Conservation (phyloP, 495 filamentous ascomycete species). For the Podospora fimiseda region DNA sequence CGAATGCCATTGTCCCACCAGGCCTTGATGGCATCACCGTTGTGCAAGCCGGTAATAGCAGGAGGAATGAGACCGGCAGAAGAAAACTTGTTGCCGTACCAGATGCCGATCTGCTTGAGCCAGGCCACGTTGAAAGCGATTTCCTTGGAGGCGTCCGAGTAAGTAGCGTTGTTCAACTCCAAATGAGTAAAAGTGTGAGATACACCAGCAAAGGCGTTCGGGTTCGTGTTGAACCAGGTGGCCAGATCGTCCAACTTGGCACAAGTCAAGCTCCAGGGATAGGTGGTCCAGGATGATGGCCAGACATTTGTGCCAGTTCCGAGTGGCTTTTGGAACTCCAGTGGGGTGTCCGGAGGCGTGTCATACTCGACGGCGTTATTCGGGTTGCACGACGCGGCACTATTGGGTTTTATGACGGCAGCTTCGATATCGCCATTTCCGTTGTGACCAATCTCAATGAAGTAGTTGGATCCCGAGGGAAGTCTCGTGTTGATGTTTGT, state of each 20-base stretch:
- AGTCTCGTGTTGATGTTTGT: constrained; percentile 44
- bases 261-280: constrained; percentile 45
- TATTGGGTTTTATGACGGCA: constrained; percentile 22
- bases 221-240: constrained; percentile 48
- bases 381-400: constrained; percentile 10
- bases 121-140: constrained; percentile 56
- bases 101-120: constrained; percentile 47
- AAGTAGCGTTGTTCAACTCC: constrained; percentile 56
- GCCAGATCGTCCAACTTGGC: constrained; percentile 43
- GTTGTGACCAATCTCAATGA: constrained; percentile 54
- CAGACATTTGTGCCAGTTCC: constrained; percentile 52
- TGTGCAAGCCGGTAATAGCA: constrained; percentile 59
- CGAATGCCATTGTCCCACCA: constrained; percentile 54
- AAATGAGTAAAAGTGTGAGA: constrained; percentile 61
- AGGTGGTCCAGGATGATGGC: constrained; percentile 41
- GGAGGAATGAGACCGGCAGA: constrained; percentile 54
- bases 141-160: constrained; percentile 49
- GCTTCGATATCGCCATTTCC: constrained; percentile 55
- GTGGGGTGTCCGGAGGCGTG: constrained; percentile 42
- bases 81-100: constrained; percentile 37
- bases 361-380: constrained; percentile 22
- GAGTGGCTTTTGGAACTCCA: constrained; percentile 52
- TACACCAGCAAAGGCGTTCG: constrained; percentile 47
- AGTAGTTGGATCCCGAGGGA: constrained; percentile 50
- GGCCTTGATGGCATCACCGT: constrained; percentile 54